A percentile compares a stretch with the other conserved stretches of the same genome.
These are phyloP conservation scores for Rhodotorula sp. DNA, from an alignment of 1,284 basidiomycete species.

Conservation along the genomic window DNA sequence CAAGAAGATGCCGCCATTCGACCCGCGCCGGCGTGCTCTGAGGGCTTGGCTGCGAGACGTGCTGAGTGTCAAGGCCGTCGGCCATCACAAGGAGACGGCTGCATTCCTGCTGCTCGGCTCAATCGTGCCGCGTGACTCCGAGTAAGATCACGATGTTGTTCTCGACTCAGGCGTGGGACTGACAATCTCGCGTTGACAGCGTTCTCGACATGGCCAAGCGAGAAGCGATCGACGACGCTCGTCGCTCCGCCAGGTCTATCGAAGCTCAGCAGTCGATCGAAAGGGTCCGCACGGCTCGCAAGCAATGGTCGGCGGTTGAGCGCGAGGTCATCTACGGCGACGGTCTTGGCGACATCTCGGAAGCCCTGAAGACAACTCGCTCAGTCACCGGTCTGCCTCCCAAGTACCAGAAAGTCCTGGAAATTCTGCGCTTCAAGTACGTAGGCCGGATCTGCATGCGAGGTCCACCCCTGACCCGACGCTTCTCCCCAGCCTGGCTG, in stretches of 20 bases:
- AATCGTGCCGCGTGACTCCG: slow-evolving; percentile 36
- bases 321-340: slow-evolving; percentile 38
- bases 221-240: slow-evolving; percentile 39
- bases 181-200: not conserved
- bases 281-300: slow-evolving; percentile 24
- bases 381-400: slow-evolving; percentile 35
- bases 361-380: slow-evolving; percentile 26
- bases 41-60: slow-evolving; percentile 41
- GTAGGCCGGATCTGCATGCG: not conserved
- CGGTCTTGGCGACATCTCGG: slow-evolving; percentile 37
- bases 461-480: not conserved
- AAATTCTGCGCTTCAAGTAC: slow-evolving; percentile 28
- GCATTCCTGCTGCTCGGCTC: slow-evolving; percentile 40
- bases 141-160: slow-evolving; percentile 9
- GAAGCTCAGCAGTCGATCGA: slow-evolving; percentile 37
- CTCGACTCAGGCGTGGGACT: not conserved
- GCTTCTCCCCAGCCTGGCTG: slow-evolving; percentile 24
- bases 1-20: slow-evolving; percentile 33
- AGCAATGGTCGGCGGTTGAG: slow-evolving; percentile 32
- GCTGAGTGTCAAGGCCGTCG: slow-evolving; percentile 36
- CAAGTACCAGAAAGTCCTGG: slow-evolving; percentile 38
- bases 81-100: slow-evolving; percentile 42
- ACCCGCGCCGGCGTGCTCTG: slow-evolving; percentile 37
- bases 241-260: slow-evolving; percentile 29
- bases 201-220: slow-evolving; percentile 39